Conservation (phyloP, 2,329 filamentous ascomycete species). For the Eutypella sp. region DNA sequence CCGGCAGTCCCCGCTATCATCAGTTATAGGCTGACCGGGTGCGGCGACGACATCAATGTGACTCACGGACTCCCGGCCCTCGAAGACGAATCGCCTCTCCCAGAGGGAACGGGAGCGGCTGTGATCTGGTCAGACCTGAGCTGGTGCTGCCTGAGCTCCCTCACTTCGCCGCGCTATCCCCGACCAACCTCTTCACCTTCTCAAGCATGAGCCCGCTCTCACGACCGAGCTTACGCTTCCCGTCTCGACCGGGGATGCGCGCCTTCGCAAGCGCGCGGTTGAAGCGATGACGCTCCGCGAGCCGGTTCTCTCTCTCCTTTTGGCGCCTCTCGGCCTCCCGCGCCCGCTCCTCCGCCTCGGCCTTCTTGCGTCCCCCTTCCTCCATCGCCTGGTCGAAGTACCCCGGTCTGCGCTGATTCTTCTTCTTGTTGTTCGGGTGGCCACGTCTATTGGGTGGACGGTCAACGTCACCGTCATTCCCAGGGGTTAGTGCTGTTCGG, state of each 20-base stretch:
- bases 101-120: too few relatives aligned
- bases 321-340: slow-evolving; percentile 42
- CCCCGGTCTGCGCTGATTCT: slow-evolving; percentile 46
- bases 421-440: slow-evolving; percentile 26
- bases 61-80: too few relatives aligned
- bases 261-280: slow-evolving; percentile 69
- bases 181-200: slow-evolving; percentile 70
- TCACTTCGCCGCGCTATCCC: slow-evolving; percentile 26
- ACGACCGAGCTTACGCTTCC: slow-evolving; percentile 73
- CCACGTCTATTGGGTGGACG: slow-evolving; percentile 11
- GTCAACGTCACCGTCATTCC: slow-evolving; percentile 9
- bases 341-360: slow-evolving; percentile 37
- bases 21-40: too few relatives aligned
- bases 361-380: slow-evolving; percentile 39
- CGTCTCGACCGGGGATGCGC: slow-evolving; percentile 61
- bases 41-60: too few relatives aligned
- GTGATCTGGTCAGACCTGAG: too few relatives aligned
- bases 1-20: too few relatives aligned
- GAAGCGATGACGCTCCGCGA: slow-evolving; percentile 60
- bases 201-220: slow-evolving; percentile 76
- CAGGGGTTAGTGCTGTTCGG: slow-evolving; percentile 1
- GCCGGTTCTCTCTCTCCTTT: slow-evolving; percentile 60
- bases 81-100: too few relatives aligned
- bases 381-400: slow-evolving; percentile 62
- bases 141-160: too few relatives aligned